Percentiles rank a stretch among this genome's conserved stretches.
phyloP scores from a whole-genome alignment of 768 basidiomycete genomes.

The Lactarius hengduanensis region DNA sequence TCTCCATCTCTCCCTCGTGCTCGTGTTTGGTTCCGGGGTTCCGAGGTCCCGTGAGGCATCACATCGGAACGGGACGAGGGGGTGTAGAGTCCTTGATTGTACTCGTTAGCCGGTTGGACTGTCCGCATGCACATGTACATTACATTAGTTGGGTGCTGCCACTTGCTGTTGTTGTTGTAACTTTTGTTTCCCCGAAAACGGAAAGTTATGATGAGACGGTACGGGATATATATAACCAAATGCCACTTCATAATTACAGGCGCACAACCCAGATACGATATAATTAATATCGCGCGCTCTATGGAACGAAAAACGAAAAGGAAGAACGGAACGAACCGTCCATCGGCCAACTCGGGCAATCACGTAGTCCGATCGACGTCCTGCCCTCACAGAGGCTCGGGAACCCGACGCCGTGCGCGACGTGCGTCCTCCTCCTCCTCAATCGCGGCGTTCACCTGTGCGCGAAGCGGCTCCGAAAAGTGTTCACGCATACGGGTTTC shows the following conservation, averaged over 20 bases:
- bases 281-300: conserved; percentile 22
- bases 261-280: conserved; percentile 12
- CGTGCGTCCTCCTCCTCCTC: conserved; percentile 6
- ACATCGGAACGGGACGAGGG: conserved; percentile 4
- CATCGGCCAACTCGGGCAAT: background rate
- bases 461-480: conserved; percentile 47
- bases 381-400: conserved; percentile 14
- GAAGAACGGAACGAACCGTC: background rate
- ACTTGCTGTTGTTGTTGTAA: conserved; percentile 2
- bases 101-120: conserved; percentile 15
- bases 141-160: conserved; percentile 7
- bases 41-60: conserved; percentile 2
- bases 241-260: conserved; percentile 20
- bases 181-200: conserved; percentile 5
- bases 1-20: background rate
- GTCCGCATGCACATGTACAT: conserved; percentile 10
- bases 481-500: conserved; percentile 57
- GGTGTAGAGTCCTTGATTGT: background rate
- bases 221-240: conserved; percentile 1
- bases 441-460: conserved; percentile 14
- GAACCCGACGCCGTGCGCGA: background rate
- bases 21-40: conserved; percentile 8
- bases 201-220: background rate
- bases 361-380: background rate
- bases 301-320: background rate